These are phyloP conservation scores for Metschnikowia shivogae DNA, from an alignment of 805 yeast species.

Conservation along the genomic window DNA sequence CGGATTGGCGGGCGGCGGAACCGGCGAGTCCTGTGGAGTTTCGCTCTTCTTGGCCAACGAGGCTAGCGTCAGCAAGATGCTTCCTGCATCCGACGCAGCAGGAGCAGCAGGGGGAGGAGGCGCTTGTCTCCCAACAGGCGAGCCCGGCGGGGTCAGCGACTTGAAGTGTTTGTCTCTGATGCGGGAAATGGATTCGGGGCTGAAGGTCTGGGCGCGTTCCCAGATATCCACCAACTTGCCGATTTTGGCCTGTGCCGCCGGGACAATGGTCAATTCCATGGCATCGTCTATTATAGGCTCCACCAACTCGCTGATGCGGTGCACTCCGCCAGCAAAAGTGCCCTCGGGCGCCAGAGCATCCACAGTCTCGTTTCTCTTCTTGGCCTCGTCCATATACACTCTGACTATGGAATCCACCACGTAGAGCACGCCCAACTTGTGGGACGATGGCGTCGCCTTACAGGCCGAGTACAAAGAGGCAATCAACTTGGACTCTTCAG, in stretches of 20 bases:
- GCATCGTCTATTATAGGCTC: conserved; percentile 63
- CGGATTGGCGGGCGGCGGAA: conserved; percentile 14
- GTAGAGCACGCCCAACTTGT: conserved; percentile 87
- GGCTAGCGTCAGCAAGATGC: conserved; percentile 67
- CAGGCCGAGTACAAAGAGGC: conserved; percentile 60
- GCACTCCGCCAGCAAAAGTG: conserved; percentile 69
- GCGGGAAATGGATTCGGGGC: conserved; percentile 47
- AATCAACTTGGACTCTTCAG: conserved; percentile 52
- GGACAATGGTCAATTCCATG: conserved; percentile 45
- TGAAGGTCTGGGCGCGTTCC: conserved; percentile 81
- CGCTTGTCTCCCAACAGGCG: conserved; percentile 40
- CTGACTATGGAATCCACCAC: conserved; percentile 91
- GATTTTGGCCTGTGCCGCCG: conserved; percentile 66
- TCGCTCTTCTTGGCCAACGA: conserved; percentile 48
- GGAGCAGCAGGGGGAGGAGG: conserved; percentile 5
- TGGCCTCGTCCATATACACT: conserved; percentile 73
- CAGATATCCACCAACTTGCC: conserved; percentile 86
- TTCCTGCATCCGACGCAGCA: conserved; percentile 47
- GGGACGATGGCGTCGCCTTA: conserved; percentile 68
- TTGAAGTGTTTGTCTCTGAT: conserved; percentile 58
- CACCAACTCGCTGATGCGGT: conserved; percentile 59
- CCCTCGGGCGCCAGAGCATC: conserved; percentile 56
- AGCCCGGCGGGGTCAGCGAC: conserved; percentile 67
- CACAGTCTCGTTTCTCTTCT: conserved; percentile 48
- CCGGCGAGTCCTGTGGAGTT: conserved; percentile 27